Evolutionary conservation across 2,329 filamentous ascomycete species (phyloP).

Genomic region (Aphanoascus verrucosus): DNA sequence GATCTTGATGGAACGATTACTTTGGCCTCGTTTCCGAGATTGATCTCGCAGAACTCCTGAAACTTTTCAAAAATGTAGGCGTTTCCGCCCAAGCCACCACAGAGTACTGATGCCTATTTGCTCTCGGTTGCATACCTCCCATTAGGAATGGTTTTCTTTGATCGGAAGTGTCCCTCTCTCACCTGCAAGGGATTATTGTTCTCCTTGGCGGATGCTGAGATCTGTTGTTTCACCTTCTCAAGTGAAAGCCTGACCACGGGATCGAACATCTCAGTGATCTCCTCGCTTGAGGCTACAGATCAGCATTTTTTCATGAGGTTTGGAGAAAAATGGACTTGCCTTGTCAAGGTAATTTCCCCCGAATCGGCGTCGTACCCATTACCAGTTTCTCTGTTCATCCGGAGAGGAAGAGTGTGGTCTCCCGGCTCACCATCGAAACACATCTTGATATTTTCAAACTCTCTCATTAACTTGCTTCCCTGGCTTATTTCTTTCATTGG

Average conservation of each 20-base stretch:
- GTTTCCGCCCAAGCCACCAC: slow-evolving; percentile 11
- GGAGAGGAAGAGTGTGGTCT: not conserved
- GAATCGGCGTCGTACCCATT: not conserved
- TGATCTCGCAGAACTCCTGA: slow-evolving; percentile 11
- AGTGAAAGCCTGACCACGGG: slow-evolving; percentile 8
- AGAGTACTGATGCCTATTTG: slow-evolving; percentile 10
- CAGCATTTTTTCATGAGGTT: not conserved
- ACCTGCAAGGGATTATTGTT: slow-evolving; percentile 5
- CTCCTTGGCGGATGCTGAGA: not conserved
- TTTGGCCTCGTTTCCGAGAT: slow-evolving; percentile 5
- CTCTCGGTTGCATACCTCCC: not conserved
- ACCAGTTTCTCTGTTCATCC: slow-evolving; percentile 8
- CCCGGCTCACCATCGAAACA: slow-evolving; percentile 15
- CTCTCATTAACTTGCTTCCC: slow-evolving; percentile 23
- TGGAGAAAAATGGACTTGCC: not conserved
- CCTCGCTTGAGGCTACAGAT: slow-evolving; percentile 4
- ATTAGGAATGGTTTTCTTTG: not conserved
- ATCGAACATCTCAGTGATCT: slow-evolving; percentile 12
- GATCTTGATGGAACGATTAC: slow-evolving; percentile 12
- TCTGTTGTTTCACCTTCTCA: slow-evolving; percentile 5
- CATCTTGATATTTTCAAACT: slow-evolving; percentile 22
- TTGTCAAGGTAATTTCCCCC: slow-evolving; percentile 5
- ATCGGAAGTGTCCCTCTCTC: slow-evolving; percentile 1
- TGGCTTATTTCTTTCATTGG: slow-evolving; percentile 15
- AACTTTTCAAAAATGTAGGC: slow-evolving; percentile 14